Evolutionary conservation across 169 alveolate species (phyloP).

Genomic region (Plasmodium cynomolgi): DNA sequence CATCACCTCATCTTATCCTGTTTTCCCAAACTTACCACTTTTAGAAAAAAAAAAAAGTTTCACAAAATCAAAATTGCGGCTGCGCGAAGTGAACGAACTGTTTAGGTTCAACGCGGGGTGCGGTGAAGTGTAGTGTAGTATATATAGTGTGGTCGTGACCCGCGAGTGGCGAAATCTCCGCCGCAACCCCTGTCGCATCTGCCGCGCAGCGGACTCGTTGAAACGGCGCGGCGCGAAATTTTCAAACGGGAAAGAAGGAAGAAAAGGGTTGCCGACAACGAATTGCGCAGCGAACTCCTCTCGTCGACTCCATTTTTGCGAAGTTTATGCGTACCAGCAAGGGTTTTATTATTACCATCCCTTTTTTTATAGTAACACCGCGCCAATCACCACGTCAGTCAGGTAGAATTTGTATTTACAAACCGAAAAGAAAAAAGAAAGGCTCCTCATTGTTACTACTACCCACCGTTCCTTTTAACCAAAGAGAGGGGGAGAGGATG

Average conservation of each 20-base stretch:
- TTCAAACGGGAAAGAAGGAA: background rate
- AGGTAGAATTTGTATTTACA: background rate
- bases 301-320: background rate
- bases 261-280: background rate
- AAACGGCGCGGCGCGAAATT: background rate
- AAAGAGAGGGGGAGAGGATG: background rate
- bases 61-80: background rate
- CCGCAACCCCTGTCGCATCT: background rate
- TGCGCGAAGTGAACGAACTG: background rate
- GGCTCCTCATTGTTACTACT: background rate
- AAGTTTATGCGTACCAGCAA: background rate
- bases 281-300: background rate
- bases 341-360: background rate
- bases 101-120: background rate
- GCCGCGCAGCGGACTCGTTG: background rate
- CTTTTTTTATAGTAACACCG: background rate
- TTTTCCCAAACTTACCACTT: background rate
- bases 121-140: background rate
- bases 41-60: no score
- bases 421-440: background rate
- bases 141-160: background rate
- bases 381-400: background rate
- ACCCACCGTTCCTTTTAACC: background rate
- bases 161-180: background rate
- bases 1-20: background rate